Evolutionary conservation across 768 basidiomycete genomes (phyloP).

Genomic region (Amanita rubescens): DNA sequence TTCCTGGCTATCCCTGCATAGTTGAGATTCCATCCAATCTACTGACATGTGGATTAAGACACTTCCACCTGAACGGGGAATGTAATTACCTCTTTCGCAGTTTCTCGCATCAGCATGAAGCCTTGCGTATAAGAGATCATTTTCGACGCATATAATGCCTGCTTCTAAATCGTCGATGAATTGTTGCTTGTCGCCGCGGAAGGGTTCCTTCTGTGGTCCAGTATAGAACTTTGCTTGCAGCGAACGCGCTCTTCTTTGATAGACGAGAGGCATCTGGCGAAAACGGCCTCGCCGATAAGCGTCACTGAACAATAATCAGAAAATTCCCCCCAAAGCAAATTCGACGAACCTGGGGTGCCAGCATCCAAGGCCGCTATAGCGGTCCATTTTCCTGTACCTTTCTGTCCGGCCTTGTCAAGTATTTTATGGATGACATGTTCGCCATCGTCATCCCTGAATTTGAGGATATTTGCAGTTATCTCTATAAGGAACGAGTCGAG

Average conservation of each 20-base stretch:
- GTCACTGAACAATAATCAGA: constrained; percentile 55
- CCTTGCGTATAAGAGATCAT: constrained; percentile 99
- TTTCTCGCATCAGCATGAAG: constrained; percentile 99
- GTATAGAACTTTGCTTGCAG: constrained; percentile 85
- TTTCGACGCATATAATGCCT: constrained; percentile 98
- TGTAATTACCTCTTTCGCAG: constrained; percentile 74
- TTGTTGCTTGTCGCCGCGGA: constrained; percentile 96
- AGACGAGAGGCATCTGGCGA: constrained; percentile 94
- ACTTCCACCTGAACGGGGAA: background rate
- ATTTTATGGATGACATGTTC: constrained; percentile 89
- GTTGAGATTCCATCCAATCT: constrained; percentile 89
- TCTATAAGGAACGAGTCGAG: constrained; percentile 99
- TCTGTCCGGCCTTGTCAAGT: constrained; percentile 94
- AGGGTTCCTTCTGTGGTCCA: constrained; percentile 87
- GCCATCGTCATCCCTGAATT: constrained; percentile 95
- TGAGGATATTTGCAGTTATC: constrained; percentile 95
- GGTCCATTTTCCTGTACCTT: constrained; percentile 99
- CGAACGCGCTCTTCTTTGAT: constrained; percentile 94
- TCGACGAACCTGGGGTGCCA: constrained; percentile 65
- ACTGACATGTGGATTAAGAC: background rate
- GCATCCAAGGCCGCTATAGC: constrained; percentile 94
- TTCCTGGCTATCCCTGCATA: constrained; percentile 95
- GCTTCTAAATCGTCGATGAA: constrained; percentile 99
- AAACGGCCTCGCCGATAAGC: constrained; percentile 98
- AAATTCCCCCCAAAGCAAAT: constrained; percentile 1